A percentile compares a stretch with the other conserved stretches of the same genome.
These are phyloP conservation scores for Phaseolus lunatus DNA, from an alignment of 306 rosid genomes.

Conservation along the genomic window DNA sequence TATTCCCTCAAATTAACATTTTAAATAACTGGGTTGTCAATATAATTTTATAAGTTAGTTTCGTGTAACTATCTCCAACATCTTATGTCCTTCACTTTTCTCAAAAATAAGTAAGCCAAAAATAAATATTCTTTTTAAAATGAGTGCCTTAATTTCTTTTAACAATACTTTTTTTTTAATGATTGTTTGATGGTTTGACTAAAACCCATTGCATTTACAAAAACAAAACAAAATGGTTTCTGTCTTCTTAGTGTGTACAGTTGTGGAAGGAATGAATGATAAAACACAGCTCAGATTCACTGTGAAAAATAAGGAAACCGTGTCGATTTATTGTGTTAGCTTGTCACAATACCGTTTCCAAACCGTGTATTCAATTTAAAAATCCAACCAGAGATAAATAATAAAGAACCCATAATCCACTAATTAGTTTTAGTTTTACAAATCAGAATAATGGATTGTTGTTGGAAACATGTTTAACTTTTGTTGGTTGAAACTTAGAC, in stretches of 20 bases:
- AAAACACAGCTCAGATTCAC: constrained; percentile 41
- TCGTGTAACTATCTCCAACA: too few relatives aligned
- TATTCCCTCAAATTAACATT: not conserved
- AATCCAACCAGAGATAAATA: too few relatives aligned
- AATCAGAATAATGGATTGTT: not conserved
- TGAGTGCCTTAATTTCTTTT: too few relatives aligned
- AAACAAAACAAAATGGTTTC: too few relatives aligned
- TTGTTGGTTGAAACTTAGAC: not conserved
- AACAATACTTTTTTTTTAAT: too few relatives aligned
- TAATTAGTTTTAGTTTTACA: not conserved
- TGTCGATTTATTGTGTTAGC: constrained; percentile 13
- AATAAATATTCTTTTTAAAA: too few relatives aligned
- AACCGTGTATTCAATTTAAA: constrained; percentile 25
- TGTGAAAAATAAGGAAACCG: constrained; percentile 28
- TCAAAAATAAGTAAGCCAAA: too few relatives aligned
- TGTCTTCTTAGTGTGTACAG: too few relatives aligned
- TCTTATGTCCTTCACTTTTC: too few relatives aligned
- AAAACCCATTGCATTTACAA: not conserved
- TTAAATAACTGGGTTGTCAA: not conserved
- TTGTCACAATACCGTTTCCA: not conserved
- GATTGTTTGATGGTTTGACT: constrained; percentile 30
- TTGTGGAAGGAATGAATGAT: too few relatives aligned
- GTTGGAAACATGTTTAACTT: not conserved
- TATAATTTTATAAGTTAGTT: too few relatives aligned
- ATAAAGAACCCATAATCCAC: not conserved